These are phyloP conservation scores for Myxozyma sirexii DNA, from an alignment of 805 yeast species.

Conservation along the genomic window DNA sequence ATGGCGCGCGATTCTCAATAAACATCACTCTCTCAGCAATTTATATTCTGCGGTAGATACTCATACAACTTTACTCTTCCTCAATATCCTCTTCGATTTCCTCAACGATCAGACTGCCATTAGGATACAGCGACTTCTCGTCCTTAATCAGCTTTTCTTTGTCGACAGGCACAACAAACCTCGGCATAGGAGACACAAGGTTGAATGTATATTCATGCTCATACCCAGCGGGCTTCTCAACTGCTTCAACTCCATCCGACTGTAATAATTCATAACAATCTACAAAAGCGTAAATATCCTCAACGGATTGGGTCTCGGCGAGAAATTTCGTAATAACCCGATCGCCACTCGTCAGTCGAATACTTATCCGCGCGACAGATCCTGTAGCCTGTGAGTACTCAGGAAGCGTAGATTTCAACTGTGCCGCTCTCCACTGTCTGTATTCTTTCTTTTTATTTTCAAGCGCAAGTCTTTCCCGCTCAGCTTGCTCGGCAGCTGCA, in stretches of 20 bases:
- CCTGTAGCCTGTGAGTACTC: slow-evolving; percentile 36
- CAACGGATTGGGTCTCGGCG: slow-evolving; percentile 50
- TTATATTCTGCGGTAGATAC: background rate
- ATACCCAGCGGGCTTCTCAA: slow-evolving; percentile 47
- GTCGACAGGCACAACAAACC: slow-evolving; percentile 48
- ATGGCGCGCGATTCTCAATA: background rate
- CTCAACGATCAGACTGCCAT: slow-evolving; percentile 65
- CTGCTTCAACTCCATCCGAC: slow-evolving; percentile 27
- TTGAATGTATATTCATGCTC: slow-evolving; percentile 53
- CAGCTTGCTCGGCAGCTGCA: slow-evolving; percentile 22
- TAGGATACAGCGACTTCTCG: slow-evolving; percentile 58
- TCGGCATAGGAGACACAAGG: slow-evolving; percentile 60
- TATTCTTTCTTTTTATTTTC: slow-evolving; percentile 33
- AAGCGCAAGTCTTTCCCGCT: slow-evolving; percentile 33
- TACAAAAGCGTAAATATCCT: slow-evolving; percentile 71
- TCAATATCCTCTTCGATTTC: slow-evolving; percentile 28
- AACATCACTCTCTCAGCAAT: no score
- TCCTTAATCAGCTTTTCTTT: slow-evolving; percentile 45
- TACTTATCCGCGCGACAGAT: slow-evolving; percentile 62
- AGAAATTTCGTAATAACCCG: slow-evolving; percentile 57
- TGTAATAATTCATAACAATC: slow-evolving; percentile 50
- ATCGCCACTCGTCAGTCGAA: slow-evolving; percentile 65
- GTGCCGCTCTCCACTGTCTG: slow-evolving; percentile 49
- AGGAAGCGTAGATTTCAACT: slow-evolving; percentile 36
- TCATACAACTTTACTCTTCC: background rate